These are phyloP conservation scores for Naganishia sp. DNA, from an alignment of 1,284 basidiomycete genomes.

Conservation along the genomic window DNA sequence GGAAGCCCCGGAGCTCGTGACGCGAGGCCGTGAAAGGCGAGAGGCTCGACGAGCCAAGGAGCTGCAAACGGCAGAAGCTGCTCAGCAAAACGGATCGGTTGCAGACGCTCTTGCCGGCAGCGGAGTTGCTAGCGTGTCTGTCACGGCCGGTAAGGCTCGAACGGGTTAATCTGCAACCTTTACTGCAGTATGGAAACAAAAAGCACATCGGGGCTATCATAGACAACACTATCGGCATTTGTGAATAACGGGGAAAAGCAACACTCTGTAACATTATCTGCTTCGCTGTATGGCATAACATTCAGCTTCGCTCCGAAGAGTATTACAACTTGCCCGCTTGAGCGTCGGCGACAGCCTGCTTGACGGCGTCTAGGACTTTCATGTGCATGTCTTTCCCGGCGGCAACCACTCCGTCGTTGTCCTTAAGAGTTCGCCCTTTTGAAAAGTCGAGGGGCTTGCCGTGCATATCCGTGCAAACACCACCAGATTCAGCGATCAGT, in stretches of 20 bases:
- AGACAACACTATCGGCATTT: conserved; percentile 2
- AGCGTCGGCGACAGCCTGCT: conserved; percentile 62
- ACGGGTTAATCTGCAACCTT: background rate
- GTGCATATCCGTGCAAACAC: conserved; percentile 77
- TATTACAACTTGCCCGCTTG: conserved; percentile 32
- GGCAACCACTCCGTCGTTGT: conserved; percentile 86
- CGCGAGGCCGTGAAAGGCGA: conserved; percentile 73
- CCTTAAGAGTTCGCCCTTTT: conserved; percentile 77
- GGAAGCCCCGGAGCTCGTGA: conserved; percentile 81
- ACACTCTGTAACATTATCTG: conserved; percentile 9
- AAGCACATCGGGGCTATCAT: conserved; percentile 16
- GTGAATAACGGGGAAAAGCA: background rate
- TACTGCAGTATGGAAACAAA: background rate
- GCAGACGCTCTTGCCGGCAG: conserved; percentile 19
- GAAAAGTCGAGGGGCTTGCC: conserved; percentile 83
- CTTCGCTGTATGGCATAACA: no score
- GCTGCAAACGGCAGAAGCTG: conserved; percentile 26
- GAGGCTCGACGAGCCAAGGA: conserved; percentile 53
- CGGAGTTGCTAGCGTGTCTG: conserved; percentile 20
- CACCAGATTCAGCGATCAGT: conserved; percentile 86
- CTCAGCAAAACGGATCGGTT: conserved; percentile 29
- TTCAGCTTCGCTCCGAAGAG: no score
- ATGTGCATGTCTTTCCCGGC: conserved; percentile 67
- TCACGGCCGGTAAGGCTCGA: conserved; percentile 18
- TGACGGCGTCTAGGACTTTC: conserved; percentile 72